Conservation (phyloP, 768 basidiomycete species). For the Harrya chromipes region DNA sequence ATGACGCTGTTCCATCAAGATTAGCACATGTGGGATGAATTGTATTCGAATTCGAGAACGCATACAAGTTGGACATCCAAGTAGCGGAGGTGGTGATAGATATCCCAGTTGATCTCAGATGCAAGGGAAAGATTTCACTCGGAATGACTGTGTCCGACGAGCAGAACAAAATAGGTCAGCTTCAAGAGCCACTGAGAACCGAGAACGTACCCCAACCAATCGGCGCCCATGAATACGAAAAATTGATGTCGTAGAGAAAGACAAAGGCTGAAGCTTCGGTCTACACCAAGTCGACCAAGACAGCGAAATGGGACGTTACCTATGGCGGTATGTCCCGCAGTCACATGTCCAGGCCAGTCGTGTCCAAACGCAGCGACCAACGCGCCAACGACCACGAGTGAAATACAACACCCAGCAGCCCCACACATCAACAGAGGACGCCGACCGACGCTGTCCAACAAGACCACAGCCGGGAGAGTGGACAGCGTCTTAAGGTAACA, state of each 20-base stretch:
- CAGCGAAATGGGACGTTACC: constrained; percentile 22
- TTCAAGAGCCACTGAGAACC: no score
- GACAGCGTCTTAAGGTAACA: constrained; percentile 26
- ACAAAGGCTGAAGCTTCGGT: constrained; percentile 30
- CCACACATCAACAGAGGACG: constrained; percentile 40
- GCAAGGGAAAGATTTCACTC: constrained; percentile 41
- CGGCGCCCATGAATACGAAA: constrained; percentile 34
- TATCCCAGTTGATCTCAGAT: constrained; percentile 39
- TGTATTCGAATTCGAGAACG: neutral
- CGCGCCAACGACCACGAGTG: constrained; percentile 28
- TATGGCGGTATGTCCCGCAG: constrained; percentile 28
- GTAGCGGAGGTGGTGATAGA: constrained; percentile 41
- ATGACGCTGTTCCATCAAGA: constrained; percentile 17
- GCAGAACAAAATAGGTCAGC: neutral
- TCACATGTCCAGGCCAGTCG: constrained; percentile 28
- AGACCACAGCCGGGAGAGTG: constrained; percentile 36
- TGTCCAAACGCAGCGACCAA: constrained; percentile 27
- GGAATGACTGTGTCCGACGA: constrained; percentile 33
- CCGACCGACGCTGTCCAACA: constrained; percentile 38
- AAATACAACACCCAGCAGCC: constrained; percentile 32
- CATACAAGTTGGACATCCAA: constrained; percentile 40
- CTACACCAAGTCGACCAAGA: constrained; percentile 8
- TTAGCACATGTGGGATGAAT: neutral
- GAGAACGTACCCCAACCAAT: constrained; percentile 27
- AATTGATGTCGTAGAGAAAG: constrained; percentile 37